phyloP scores from a whole-genome alignment of 148 eudicot species.

The Fallopia convolvulus region DNA sequence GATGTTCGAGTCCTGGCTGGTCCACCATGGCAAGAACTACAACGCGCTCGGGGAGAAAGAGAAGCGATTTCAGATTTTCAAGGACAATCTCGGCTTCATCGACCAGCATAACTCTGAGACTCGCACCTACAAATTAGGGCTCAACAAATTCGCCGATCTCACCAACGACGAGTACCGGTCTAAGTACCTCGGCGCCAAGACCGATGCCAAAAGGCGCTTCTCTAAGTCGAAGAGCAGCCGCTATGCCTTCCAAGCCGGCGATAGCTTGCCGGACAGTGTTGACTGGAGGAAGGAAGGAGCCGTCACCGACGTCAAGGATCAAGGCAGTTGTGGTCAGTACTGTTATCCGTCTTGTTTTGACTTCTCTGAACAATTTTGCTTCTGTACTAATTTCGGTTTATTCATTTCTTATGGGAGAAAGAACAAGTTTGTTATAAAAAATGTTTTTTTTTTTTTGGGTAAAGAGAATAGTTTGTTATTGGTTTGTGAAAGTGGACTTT shows the following conservation, averaged over 20 bases:
- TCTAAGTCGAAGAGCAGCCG: slow-evolving; percentile 32
- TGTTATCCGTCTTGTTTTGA: neutral
- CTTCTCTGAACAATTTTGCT: neutral
- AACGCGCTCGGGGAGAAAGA: slow-evolving; percentile 61
- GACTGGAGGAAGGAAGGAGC: slow-evolving; percentile 81
- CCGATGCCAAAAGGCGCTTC: slow-evolving; percentile 15
- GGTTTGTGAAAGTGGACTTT: neutral
- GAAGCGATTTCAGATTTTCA: slow-evolving; percentile 48
- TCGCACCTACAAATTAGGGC: slow-evolving; percentile 41
- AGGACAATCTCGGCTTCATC: slow-evolving; percentile 49
- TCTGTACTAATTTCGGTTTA: neutral
- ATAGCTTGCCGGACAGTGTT: slow-evolving; percentile 49
- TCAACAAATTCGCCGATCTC: slow-evolving; percentile 71
- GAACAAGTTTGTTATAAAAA: neutral
- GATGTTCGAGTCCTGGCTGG: slow-evolving; percentile 65
- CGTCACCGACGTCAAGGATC: slow-evolving; percentile 60
- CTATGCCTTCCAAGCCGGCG: slow-evolving; percentile 43
- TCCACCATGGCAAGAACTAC: slow-evolving; percentile 45
- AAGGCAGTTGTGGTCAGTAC: slow-evolving; percentile 70
- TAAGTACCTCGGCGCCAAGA: slow-evolving; percentile 24
- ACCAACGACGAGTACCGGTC: slow-evolving; percentile 20
- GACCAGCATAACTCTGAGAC: slow-evolving; percentile 52
- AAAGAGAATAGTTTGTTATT: neutral
- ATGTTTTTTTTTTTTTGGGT: no score
- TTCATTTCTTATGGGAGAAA: neutral